These are phyloP conservation scores for Triticum timopheevii DNA, from an alignment of 176 grass and related monocot genomes.

Conservation along the genomic window DNA sequence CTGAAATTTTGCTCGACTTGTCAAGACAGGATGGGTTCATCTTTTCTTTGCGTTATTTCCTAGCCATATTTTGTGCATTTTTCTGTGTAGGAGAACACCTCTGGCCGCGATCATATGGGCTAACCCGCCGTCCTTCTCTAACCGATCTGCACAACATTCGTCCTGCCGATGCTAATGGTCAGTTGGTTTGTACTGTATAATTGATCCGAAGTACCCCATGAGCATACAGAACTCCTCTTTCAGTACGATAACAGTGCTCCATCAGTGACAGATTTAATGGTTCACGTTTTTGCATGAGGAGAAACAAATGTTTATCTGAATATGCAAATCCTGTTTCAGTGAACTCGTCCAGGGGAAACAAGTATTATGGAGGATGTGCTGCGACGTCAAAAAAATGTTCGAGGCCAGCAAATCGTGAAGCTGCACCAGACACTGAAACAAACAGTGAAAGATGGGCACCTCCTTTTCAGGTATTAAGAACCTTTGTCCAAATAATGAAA, in stretches of 20 bases:
- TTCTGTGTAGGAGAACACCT: constrained; percentile 70
- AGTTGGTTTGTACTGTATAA: not conserved
- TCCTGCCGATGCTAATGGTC: constrained; percentile 70
- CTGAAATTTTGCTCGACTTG: not conserved
- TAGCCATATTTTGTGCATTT: not conserved
- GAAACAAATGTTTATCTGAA: not conserved
- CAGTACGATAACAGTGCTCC: not conserved
- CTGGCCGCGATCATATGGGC: constrained; percentile 71
- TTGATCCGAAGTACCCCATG: not conserved
- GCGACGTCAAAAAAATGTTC: constrained; percentile 37
- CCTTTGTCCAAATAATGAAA: not conserved
- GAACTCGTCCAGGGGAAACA: constrained; percentile 77
- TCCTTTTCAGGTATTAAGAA: constrained; percentile 52
- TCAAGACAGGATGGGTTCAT: not conserved
- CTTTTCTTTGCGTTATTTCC: not conserved
- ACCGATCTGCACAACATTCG: constrained; percentile 77
- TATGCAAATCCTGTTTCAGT: constrained; percentile 42
- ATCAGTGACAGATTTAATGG: not conserved
- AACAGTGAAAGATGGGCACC: constrained; percentile 75
- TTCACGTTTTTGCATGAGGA: not conserved
- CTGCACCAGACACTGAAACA: constrained; percentile 69
- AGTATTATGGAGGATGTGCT: constrained; percentile 67
- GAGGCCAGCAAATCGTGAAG: constrained; percentile 62
- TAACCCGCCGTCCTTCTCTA: constrained; percentile 39
- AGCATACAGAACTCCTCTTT: not conserved